Base-by-base conservation (phyloP, 345 rosid genomes). In the Camelina laxa region DNA sequence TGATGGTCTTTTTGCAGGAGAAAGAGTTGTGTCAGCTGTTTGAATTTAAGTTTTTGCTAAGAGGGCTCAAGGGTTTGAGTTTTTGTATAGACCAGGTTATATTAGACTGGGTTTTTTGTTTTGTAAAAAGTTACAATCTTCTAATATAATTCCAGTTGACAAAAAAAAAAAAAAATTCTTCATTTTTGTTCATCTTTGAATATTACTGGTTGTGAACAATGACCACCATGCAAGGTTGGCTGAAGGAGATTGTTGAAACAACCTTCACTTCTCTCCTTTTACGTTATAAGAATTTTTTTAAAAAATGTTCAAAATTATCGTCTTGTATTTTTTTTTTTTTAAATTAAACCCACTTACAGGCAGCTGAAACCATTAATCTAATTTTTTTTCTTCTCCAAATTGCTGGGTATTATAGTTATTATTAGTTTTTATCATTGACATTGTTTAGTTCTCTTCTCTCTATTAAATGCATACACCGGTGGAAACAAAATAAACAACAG, bases 141-240 rank as follows among this genome's bases (percentile, higher is more conserved):
- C n/a, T n/a, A n/a, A n/a, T n/a, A n/a, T n/a, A n/a, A n/a, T n/a
- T n/a, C n/a, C n/a, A n/a, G n/a, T n/a, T n/a, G n/a, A n/a, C n/a
- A n/a, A n/a, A n/a, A n/a, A n/a, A n/a, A n/a, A n/a, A 36, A 6
- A n/a, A n/a, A n/a, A n/a, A n/a, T n/a, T n/a, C n/a, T n/a, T n/a
- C n/a, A n/a, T 9, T 39, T 53, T 44, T 55, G 58, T 60, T 60
- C 47, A 75, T 27, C 62, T 67, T 60, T 50, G 75, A 75, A 75
- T 53, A 54, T 16, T 50, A 51, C 31, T 59, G 33, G 41, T 7
- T 47, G 51, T 49, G 58, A 74, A 47, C 49, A 45, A 7, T 48
- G 53, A 48, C 55, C 31, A 48, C 55, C 31, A 27, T 65, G 57
- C 44, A 68, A 50, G 61, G 73, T 47, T 74, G 79, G 79, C 73